phyloP scores from a whole-genome alignment of 2,329 filamentous ascomycete species.

The Tolypocladium ovalisporum region DNA sequence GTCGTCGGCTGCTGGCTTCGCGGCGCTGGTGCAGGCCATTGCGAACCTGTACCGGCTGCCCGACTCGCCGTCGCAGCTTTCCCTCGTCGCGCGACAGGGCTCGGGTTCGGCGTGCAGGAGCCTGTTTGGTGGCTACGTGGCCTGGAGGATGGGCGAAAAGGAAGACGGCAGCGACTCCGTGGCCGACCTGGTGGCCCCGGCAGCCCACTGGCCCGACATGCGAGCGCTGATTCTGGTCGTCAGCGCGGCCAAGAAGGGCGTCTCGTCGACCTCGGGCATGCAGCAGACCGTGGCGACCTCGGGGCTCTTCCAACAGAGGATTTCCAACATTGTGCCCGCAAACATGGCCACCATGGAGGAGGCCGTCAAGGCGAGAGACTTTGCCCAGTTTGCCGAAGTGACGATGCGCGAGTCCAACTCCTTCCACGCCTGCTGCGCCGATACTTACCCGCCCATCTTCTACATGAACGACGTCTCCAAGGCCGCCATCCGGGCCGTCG shows the following conservation, averaged over 20 bases:
- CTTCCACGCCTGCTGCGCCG: conserved; percentile 90
- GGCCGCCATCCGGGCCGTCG: conserved; percentile 78
- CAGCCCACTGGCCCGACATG: conserved; percentile 92
- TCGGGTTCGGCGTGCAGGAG: conserved; percentile 91
- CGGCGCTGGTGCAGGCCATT: conserved; percentile 69
- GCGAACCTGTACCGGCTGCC: conserved; percentile 85
- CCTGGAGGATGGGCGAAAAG: conserved; percentile 72
- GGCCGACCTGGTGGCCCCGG: conserved; percentile 80
- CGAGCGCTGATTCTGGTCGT: conserved; percentile 84
- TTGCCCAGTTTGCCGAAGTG: conserved; percentile 74
- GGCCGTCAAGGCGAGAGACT: conserved; percentile 69
- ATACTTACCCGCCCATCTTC: conserved; percentile 95
- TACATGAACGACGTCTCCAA: conserved; percentile 94
- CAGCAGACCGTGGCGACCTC: conserved; percentile 92
- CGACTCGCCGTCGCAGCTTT: conserved; percentile 71
- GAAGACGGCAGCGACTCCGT: conserved; percentile 76
- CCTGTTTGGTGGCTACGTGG: conserved; percentile 90
- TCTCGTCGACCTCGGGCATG: conserved; percentile 89
- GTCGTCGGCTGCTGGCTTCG: conserved; percentile 59
- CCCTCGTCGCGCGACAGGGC: conserved; percentile 81
- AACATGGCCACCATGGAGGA: conserved; percentile 80
- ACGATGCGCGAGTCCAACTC: conserved; percentile 97
- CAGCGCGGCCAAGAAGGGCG: conserved; percentile 89
- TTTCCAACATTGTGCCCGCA: conserved; percentile 64
- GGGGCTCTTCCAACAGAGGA: conserved; percentile 70